These are phyloP conservation scores for Pleomassaria siparia DNA, from an alignment of 2,329 filamentous ascomycete genomes.

Conservation along the genomic window DNA sequence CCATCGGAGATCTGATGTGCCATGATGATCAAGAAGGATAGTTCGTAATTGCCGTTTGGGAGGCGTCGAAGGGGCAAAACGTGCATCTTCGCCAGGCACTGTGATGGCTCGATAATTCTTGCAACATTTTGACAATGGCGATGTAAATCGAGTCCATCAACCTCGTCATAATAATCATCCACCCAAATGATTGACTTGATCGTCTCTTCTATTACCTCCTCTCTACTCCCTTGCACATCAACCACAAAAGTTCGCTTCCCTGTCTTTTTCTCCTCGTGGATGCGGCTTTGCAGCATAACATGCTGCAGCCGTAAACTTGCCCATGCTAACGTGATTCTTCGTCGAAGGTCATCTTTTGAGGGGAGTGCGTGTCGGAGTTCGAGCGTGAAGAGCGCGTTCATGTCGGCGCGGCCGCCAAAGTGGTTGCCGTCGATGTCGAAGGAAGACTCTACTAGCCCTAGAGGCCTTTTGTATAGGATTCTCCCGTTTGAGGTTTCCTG, in stretches of 20 bases:
- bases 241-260: slow-evolving; percentile 37
- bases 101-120: slow-evolving; percentile 42
- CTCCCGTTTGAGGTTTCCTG: slow-evolving; percentile 14
- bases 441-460: slow-evolving; percentile 48
- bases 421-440: slow-evolving; percentile 50
- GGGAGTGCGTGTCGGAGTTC: slow-evolving; percentile 36
- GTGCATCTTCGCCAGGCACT: slow-evolving; percentile 43
- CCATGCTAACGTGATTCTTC: slow-evolving; percentile 45
- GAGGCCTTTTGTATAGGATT: slow-evolving; percentile 36
- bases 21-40: slow-evolving; percentile 45
- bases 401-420: slow-evolving; percentile 50
- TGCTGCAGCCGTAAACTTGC: slow-evolving; percentile 42
- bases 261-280: slow-evolving; percentile 17
- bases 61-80: slow-evolving; percentile 37
- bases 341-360: slow-evolving; percentile 28
- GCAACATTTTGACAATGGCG: slow-evolving; percentile 46
- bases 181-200: slow-evolving; percentile 40
- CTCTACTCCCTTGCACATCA: slow-evolving; percentile 25
- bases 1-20: slow-evolving; percentile 52
- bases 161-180: slow-evolving; percentile 37
- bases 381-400: slow-evolving; percentile 43
- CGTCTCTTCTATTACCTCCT: slow-evolving; percentile 36
- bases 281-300: slow-evolving; percentile 41
- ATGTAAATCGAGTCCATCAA: slow-evolving; percentile 44
- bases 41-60: slow-evolving; percentile 24